Conservation (phyloP, 2,329 filamentous ascomycete genomes). For the Arachnomyces sp. region DNA sequence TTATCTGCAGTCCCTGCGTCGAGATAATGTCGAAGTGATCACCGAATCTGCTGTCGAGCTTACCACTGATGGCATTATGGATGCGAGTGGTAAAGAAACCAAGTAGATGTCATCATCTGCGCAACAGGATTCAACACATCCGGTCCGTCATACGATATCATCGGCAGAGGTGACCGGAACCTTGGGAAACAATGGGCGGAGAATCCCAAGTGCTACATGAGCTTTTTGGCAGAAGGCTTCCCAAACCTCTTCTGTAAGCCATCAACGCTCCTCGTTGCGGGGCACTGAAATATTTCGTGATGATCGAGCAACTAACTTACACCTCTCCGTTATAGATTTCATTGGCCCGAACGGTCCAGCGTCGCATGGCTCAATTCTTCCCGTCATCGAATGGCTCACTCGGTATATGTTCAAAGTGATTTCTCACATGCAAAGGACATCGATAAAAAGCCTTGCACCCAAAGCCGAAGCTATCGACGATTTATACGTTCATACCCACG, state of each 20-base stretch:
- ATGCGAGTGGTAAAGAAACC: constrained; percentile 12
- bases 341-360: constrained; percentile 12
- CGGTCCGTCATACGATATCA: constrained; percentile 6
- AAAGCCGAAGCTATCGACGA: constrained; percentile 11
- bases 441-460: constrained; percentile 10
- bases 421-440: constrained; percentile 13
- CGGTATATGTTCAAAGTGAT: constrained; percentile 12
- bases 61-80: constrained; percentile 18
- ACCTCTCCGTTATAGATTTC: constrained; percentile 2
- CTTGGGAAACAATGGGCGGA: constrained; percentile 10
- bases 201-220: constrained; percentile 12
- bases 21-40: constrained; percentile 18
- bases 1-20: constrained; percentile 22
- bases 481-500: constrained; percentile 10
- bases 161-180: constrained; percentile 8
- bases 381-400: constrained; percentile 7
- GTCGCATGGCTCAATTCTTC: constrained; percentile 12
- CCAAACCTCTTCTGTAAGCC: constrained; percentile 14
- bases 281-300: background rate
- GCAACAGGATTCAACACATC: constrained; percentile 32
- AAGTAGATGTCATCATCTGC: constrained; percentile 23
- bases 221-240: constrained; percentile 8
- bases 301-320: background rate
- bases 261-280: background rate
- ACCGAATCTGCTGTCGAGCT: too few relatives aligned